Evolutionary conservation across 805 yeast genomes (phyloP).

Genomic region (Ogataea trehalophila): DNA sequence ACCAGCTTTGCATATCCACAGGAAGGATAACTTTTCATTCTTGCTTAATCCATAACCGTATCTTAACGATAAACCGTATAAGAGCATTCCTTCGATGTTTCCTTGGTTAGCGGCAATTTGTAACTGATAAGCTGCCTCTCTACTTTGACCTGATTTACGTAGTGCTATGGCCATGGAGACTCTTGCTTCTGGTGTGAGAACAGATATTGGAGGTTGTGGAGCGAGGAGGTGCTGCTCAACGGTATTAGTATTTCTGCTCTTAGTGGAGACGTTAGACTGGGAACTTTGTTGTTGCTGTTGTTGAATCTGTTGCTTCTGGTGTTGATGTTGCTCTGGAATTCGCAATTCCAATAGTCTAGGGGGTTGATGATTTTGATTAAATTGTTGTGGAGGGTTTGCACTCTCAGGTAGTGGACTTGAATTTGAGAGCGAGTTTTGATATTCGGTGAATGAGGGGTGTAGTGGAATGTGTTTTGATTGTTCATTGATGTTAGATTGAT

Average conservation of each 20-base stretch:
- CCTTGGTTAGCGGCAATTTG: constrained; percentile 62
- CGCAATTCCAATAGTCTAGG: background rate
- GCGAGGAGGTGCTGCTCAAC: background rate
- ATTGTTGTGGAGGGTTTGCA: too few relatives aligned
- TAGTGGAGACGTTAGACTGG: background rate
- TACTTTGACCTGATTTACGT: constrained; percentile 53
- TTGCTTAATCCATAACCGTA: constrained; percentile 64
- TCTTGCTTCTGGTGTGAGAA: constrained; percentile 27
- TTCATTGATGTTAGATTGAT: too few relatives aligned
- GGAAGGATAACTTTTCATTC: constrained; percentile 48
- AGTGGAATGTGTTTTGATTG: too few relatives aligned
- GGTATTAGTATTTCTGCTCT: background rate
- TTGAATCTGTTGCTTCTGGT: background rate
- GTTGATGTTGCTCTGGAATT: background rate
- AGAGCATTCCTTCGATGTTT: constrained; percentile 58
- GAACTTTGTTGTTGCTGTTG: background rate
- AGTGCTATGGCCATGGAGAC: constrained; percentile 43
- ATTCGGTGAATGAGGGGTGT: too few relatives aligned
- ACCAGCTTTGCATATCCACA: constrained; percentile 57
- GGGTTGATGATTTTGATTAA: too few relatives aligned
- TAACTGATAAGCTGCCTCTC: constrained; percentile 66
- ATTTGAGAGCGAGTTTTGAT: too few relatives aligned
- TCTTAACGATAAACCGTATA: constrained; percentile 63
- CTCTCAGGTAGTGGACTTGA: too few relatives aligned
- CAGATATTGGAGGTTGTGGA: constrained; percentile 6